These are phyloP conservation scores for Pyrus bretschneideri DNA, from an alignment of 306 rosid genomes.

Conservation along the genomic window DNA sequence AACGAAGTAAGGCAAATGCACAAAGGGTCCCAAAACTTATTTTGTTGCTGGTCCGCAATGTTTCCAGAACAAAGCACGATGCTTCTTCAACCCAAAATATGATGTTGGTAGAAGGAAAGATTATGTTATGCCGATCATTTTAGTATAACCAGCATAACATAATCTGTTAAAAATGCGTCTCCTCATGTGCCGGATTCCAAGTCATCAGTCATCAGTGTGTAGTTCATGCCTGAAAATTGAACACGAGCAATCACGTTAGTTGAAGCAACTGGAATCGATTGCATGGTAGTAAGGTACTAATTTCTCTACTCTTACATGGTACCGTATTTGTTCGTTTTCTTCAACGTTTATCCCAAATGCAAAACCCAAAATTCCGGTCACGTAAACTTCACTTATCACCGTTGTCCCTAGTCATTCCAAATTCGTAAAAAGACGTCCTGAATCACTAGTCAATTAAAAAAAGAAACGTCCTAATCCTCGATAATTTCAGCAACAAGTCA, in stretches of 20 bases:
- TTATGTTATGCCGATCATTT: not conserved
- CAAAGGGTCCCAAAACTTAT: not conserved
- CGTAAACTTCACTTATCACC: too few species aligned
- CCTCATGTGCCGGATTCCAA: conserved; percentile 70
- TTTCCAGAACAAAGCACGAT: too few species aligned
- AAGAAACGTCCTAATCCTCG: too few species aligned
- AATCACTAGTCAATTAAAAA: too few species aligned
- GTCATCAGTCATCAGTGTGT: conserved; percentile 62
- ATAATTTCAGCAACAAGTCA: too few species aligned
- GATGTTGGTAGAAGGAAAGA: not conserved
- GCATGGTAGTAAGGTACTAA: not conserved
- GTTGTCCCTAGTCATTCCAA: too few species aligned
- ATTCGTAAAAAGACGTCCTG: too few species aligned
- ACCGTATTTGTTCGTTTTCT: not conserved
- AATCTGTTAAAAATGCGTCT: conserved; percentile 40
- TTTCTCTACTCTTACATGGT: not conserved
- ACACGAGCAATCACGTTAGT: conserved; percentile 7
- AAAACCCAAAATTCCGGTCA: too few species aligned
- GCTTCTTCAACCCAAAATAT: not conserved
- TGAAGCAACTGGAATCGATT: conserved; percentile 13
- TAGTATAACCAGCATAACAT: not conserved
- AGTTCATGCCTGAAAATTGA: conserved; percentile 79
- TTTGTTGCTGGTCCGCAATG: too few species aligned
- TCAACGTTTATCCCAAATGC: too few species aligned
- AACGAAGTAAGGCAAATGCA: not conserved